phyloP scores from a whole-genome alignment of 1,139 yeast genomes.

The Blastobotrys malaysiensis region DNA sequence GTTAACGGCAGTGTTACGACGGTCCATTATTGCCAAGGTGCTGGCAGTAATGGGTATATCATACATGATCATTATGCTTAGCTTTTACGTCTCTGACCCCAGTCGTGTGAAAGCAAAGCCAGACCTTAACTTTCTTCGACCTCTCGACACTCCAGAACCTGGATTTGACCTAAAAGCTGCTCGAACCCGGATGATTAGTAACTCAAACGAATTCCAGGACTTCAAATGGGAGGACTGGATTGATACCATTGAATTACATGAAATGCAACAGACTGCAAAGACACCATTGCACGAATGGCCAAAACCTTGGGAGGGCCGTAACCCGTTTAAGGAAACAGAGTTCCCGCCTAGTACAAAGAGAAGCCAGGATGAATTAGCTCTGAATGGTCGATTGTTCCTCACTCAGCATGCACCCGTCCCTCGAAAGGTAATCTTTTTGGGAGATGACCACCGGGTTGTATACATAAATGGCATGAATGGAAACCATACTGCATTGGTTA shows the following conservation, averaged over 20 bases:
- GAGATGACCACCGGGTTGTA: conserved; percentile 8
- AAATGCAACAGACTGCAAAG: conserved; percentile 12
- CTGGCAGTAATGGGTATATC: neutral
- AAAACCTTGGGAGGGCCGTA: conserved; percentile 7
- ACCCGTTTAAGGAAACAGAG: conserved; percentile 12
- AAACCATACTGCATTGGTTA: neutral
- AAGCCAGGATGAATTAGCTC: conserved; percentile 25
- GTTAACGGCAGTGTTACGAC: neutral
- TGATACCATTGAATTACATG: conserved; percentile 22
- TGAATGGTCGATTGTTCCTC: conserved; percentile 28
- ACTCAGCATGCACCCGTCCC: conserved; percentile 24
- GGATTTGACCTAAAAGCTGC: conserved; percentile 12
- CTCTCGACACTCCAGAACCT: neutral
- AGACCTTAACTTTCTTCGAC: neutral
- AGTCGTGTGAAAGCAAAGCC: neutral
- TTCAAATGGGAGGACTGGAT: conserved; percentile 31
- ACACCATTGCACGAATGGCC: conserved; percentile 9
- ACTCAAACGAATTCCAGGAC: conserved; percentile 26
- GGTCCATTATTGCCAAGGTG: neutral
- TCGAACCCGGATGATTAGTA: conserved; percentile 16
- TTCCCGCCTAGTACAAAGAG: conserved; percentile 17
- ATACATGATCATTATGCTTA: neutral
- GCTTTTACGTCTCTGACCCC: neutral
- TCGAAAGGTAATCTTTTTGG: conserved; percentile 23
- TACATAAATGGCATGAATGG: neutral